phyloP scores from a whole-genome alignment of 2,329 filamentous ascomycete genomes.

The Nothomitra cinnamomea region DNA sequence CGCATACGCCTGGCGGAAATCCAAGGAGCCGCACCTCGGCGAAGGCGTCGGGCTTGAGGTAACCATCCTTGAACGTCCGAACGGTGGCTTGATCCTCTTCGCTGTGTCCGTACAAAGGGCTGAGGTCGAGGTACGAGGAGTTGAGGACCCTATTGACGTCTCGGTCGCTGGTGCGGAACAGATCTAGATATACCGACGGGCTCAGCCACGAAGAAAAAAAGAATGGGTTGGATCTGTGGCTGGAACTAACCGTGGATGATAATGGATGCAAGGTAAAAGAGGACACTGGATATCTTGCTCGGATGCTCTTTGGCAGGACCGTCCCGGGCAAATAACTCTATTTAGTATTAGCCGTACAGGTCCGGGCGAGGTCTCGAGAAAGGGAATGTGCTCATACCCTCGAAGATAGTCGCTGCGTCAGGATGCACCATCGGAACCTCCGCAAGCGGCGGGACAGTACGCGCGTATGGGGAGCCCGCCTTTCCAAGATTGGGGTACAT shows the following conservation, averaged over 20 bases:
- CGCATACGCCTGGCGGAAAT: conserved; percentile 50
- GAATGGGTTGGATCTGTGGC: no score
- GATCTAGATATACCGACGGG: conserved; percentile 30
- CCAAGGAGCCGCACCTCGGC: conserved; percentile 45
- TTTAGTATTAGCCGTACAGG: conserved; percentile 20
- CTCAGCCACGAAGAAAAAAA: not conserved
- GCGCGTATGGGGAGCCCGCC: conserved; percentile 50
- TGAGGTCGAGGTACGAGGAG: conserved; percentile 58
- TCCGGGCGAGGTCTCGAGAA: conserved; percentile 5
- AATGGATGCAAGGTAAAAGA: conserved; percentile 63
- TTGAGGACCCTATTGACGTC: conserved; percentile 48
- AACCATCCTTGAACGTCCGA: conserved; percentile 46
- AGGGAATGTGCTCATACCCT: conserved; percentile 46
- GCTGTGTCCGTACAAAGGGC: conserved; percentile 56
- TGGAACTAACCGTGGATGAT: conserved; percentile 33
- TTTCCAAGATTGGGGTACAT: conserved; percentile 45
- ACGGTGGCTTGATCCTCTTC: conserved; percentile 48
- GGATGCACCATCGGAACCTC: conserved; percentile 39
- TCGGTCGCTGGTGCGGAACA: conserved; percentile 46
- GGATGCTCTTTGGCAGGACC: conserved; percentile 37
- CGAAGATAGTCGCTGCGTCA: conserved; percentile 51
- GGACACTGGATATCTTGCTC: conserved; percentile 54
- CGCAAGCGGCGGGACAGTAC: conserved; percentile 41
- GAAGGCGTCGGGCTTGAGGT: conserved; percentile 54
- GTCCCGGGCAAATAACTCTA: no score